These are phyloP conservation scores for Penicillium sp. DNA, from an alignment of 2,329 filamentous ascomycete genomes.

Conservation along the genomic window DNA sequence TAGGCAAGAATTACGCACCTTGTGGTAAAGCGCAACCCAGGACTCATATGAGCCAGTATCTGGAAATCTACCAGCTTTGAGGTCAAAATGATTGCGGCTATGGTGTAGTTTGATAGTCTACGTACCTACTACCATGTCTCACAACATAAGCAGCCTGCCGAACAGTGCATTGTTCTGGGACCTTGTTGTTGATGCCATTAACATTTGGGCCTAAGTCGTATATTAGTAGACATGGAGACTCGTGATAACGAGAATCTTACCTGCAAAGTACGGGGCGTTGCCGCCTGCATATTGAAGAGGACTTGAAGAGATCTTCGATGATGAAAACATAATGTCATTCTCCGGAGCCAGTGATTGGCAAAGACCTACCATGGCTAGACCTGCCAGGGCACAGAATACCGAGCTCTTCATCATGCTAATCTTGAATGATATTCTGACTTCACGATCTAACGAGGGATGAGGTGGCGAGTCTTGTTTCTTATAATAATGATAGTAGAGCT, in stretches of 20 bases:
- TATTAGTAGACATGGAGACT: neutral
- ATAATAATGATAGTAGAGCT: neutral
- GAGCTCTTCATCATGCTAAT: neutral
- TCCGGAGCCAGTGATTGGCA: neutral
- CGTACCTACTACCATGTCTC: slow-evolving; percentile 62
- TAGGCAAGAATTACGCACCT: slow-evolving; percentile 12
- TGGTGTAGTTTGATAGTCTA: neutral
- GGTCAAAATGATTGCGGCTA: neutral
- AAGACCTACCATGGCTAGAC: neutral
- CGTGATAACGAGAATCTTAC: slow-evolving; percentile 32
- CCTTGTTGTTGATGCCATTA: slow-evolving; percentile 53
- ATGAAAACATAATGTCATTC: neutral
- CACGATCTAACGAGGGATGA: neutral
- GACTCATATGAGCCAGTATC: slow-evolving; percentile 60
- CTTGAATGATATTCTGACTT: neutral
- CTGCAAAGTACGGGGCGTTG: slow-evolving; percentile 56
- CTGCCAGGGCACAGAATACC: neutral
- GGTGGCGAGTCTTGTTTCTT: neutral
- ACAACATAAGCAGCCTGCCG: slow-evolving; percentile 61
- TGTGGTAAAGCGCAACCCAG: slow-evolving; percentile 48
- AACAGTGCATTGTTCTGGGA: slow-evolving; percentile 58
- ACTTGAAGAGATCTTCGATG: slow-evolving; percentile 18
- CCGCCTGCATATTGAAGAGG: slow-evolving; percentile 53
- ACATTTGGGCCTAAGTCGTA: slow-evolving; percentile 53
- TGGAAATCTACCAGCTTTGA: slow-evolving; percentile 36